Percentiles rank a stretch among this genome's conserved stretches.
phyloP scores from a whole-genome alignment of 2,329 filamentous ascomycete species.

The Ceratocystis smalleyi region DNA sequence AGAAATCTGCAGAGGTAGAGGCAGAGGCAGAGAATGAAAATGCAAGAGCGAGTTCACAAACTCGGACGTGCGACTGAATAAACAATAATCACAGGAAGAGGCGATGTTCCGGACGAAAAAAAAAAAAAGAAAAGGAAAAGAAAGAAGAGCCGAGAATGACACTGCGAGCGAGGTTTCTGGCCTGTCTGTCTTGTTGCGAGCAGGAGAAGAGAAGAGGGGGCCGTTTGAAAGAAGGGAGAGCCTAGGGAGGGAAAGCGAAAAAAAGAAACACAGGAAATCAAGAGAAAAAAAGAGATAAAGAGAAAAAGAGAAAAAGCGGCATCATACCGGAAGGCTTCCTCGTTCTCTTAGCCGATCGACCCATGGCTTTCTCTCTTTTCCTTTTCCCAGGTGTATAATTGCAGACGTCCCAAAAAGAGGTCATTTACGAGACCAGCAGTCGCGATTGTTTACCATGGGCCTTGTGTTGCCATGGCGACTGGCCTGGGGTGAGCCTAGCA shows the following conservation, averaged over 20 bases:
- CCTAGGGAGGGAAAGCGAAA: neutral
- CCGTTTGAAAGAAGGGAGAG: neutral
- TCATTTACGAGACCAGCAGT: neutral
- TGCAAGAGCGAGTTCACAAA: neutral
- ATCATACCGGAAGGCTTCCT: neutral
- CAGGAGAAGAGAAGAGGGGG: conserved; percentile 1
- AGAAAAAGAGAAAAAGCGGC: neutral
- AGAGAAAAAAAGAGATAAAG: neutral
- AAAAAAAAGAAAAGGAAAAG: neutral
- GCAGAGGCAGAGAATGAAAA: neutral
- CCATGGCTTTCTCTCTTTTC: neutral
- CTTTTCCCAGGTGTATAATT: conserved; percentile 9
- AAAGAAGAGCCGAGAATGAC: neutral
- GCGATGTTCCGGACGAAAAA: neutral
- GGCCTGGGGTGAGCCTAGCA: neutral
- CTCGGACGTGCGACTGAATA: neutral
- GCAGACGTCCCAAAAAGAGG: conserved; percentile 1
- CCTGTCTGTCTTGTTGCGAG: neutral
- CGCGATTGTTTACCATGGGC: conserved; percentile 7
- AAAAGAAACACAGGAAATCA: neutral
- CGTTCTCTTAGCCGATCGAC: neutral
- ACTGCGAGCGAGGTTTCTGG: neutral
- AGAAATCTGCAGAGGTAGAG: neutral
- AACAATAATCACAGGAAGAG: neutral
- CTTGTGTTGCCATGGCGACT: conserved; percentile 3